These are phyloP conservation scores for Strigomonas culicis DNA, from an alignment of 208 protist genomes.

Conservation along the genomic window DNA sequence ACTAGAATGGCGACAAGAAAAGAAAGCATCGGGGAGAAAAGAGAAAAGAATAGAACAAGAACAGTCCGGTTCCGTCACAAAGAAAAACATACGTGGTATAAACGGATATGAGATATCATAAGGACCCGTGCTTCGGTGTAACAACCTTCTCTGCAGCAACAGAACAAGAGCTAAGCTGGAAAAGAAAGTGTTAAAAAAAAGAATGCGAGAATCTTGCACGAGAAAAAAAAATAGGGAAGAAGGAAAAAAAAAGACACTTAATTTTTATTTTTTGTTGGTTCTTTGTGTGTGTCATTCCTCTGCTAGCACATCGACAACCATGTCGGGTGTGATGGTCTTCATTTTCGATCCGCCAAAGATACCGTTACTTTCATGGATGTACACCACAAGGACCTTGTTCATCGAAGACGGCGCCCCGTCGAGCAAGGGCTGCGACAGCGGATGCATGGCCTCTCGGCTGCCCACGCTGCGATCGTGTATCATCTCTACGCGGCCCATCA, in stretches of 20 bases:
- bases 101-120: no score
- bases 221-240: constrained; percentile 10
- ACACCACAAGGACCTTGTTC: constrained; percentile 7
- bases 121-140: no score
- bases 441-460: no score
- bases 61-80: no score
- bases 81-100: no score
- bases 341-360: constrained; percentile 14
- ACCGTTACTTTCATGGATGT: constrained; percentile 3
- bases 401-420: no score
- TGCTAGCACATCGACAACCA: background rate
- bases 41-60: constrained; percentile 1
- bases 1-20: background rate
- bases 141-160: no score
- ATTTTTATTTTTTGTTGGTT: background rate
- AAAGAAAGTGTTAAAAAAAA: no score
- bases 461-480: no score
- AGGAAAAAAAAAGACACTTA: background rate
- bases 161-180: no score
- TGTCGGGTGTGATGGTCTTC: constrained; percentile 17
- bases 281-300: background rate
- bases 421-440: no score
- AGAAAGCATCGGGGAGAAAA: background rate
- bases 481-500: no score
- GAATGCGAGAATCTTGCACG: background rate